Evolutionary conservation across 345 rosid species (phyloP), one percentile per base, ranked within the genome.

Genomic region (Salix viminalis): DNA sequence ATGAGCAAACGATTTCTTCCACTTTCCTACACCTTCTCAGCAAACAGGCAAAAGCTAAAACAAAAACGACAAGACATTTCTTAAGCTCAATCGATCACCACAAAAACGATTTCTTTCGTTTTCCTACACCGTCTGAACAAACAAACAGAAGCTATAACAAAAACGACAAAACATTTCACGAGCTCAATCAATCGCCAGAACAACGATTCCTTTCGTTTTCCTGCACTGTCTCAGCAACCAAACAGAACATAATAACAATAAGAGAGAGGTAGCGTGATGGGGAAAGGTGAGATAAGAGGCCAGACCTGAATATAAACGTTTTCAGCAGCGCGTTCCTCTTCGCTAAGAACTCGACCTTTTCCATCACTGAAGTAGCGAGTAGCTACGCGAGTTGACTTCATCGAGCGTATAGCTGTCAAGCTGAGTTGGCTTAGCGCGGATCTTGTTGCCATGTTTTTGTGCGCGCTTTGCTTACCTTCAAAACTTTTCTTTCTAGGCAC

Each of bases 301-400:
- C 42, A 65, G 42, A 90, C 97, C 97, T 92, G 86, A 69, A 92
- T 90, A 84, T 89, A 94, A 65, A 94, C 83, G 85, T 16, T 86
- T 86, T 94, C 98, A 8, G 85, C 87, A 36, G 96, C 97, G 66
- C 89, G 97, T 72, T 94, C 96, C 87, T 94, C 97, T 72, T 94
- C 97, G 77, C 94, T 87, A 50, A 94, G 86, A 70, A 94, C n/a
- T 37, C 91, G 89, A 41, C 97, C 97, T 82, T 73, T 86, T 68
- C 26, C 89, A 67, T 92, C 95, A 80, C 91, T 86, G 80, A 94
- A 87, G 84, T 73, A 83, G 28, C 94, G 91, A 81, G 83, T 76
- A 48, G 85, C 85, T 26, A 90, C 87, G 4, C 92, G 89, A 81
- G 83, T 67, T 77, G 91, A 79, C 61, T 76, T 78, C 85, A 89